A percentile compares a stretch with the other conserved stretches of the same genome.
These are phyloP conservation scores for Dothideomycetes sp. DNA, from an alignment of 2,329 filamentous ascomycete species.

Conservation along the genomic window DNA sequence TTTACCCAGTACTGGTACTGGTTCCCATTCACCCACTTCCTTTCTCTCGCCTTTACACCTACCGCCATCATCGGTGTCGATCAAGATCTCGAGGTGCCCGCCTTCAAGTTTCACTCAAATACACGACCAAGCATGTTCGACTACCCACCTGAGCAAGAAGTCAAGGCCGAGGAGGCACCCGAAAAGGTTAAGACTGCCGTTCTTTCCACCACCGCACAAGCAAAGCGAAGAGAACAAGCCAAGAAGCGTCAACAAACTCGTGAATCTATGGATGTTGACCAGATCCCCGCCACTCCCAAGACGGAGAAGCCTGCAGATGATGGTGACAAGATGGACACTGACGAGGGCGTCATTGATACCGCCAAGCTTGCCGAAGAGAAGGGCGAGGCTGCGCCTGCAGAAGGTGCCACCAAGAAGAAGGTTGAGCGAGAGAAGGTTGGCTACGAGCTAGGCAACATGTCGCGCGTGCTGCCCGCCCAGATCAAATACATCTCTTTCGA, in stretches of 20 bases:
- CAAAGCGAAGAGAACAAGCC: conserved; percentile 85
- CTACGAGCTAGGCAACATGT: conserved; percentile 96
- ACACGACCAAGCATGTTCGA: conserved; percentile 93
- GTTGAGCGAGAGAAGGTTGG: conserved; percentile 91
- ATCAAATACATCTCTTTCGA: conserved; percentile 94
- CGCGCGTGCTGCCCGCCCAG: conserved; percentile 79
- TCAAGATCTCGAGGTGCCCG: conserved; percentile 83
- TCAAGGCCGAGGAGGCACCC: conserved; percentile 86
- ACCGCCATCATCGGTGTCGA: conserved; percentile 93
- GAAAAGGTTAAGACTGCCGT: conserved; percentile 93
- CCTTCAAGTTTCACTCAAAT: conserved; percentile 92
- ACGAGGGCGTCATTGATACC: conserved; percentile 30
- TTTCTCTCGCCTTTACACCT: conserved; percentile 91
- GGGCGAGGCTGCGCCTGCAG: conserved; percentile 37
- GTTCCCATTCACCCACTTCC: conserved; percentile 97
- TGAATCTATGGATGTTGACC: conserved; percentile 93
- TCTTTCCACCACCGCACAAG: conserved; percentile 90
- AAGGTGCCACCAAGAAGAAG: conserved; percentile 69
- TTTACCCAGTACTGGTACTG: conserved; percentile 99
- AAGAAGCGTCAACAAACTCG: conserved; percentile 82
- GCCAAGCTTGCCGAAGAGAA: conserved; percentile 25
- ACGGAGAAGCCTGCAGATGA: conserved; percentile 39
- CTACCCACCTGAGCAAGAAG: conserved; percentile 92
- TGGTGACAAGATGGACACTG: conserved; percentile 74
- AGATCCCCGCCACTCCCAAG: conserved; percentile 64